phyloP scores from a whole-genome alignment of 1,284 basidiomycete genomes.

The Sanghuangporus weigelae region DNA sequence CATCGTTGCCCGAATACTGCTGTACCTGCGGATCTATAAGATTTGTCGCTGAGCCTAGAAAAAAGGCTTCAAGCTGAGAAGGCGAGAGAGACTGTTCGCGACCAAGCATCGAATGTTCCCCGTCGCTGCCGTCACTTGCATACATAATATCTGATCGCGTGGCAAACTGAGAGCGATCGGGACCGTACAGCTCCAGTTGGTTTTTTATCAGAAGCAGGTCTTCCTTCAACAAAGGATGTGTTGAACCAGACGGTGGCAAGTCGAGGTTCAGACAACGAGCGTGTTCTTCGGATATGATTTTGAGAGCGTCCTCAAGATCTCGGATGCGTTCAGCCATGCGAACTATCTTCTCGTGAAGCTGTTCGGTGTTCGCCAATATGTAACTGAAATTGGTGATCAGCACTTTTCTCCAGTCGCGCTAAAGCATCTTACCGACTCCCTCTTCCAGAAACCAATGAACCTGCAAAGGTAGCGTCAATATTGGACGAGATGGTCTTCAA shows the following conservation, averaged over 20 bases:
- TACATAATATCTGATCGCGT: neutral
- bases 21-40: neutral
- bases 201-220: conserved; percentile 24
- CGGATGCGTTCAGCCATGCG: conserved; percentile 19
- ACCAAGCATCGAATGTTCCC: neutral
- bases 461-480: neutral
- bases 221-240: conserved; percentile 23
- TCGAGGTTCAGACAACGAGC: neutral
- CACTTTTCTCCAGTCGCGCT: neutral
- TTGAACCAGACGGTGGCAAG: neutral
- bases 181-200: conserved; percentile 12
- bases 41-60: neutral
- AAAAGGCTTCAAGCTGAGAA: neutral
- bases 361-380: conserved; percentile 23
- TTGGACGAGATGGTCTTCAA: neutral
- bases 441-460: conserved; percentile 12
- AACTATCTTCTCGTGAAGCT: conserved; percentile 22
- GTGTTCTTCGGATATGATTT: conserved; percentile 7
- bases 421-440: conserved; percentile 11
- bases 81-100: neutral
- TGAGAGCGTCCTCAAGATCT: conserved; percentile 16
- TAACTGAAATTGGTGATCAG: conserved; percentile 12
- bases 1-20: neutral
- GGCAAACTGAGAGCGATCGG: neutral
- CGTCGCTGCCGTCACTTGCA: neutral